Conservation (phyloP, 2,329 filamentous ascomycete genomes). For the Curvularia lunata region DNA sequence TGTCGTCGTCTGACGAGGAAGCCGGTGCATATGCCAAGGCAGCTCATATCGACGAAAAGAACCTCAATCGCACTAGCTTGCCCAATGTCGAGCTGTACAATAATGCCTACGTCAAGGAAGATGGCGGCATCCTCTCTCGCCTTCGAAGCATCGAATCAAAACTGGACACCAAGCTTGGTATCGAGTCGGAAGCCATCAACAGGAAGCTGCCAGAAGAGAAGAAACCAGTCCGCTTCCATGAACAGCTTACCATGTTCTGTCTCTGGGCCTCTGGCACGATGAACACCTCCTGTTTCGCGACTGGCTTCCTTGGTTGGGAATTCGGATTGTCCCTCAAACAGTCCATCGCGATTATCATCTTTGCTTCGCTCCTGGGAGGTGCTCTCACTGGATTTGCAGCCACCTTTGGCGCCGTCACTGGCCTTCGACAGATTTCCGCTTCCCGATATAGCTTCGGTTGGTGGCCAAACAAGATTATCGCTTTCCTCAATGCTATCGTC, state of each 20-base stretch:
- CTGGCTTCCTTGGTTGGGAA: constrained; percentile 55
- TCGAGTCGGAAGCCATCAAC: constrained; percentile 34
- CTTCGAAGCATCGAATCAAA: neutral
- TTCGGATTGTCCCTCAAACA: constrained; percentile 57
- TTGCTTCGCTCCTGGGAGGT: constrained; percentile 52
- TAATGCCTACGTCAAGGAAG: neutral
- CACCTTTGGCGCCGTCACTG: constrained; percentile 52
- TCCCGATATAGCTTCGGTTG: constrained; percentile 58
- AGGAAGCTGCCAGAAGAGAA: constrained; percentile 38
- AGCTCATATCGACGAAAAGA: neutral
- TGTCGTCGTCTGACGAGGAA: neutral
- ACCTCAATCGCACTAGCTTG: neutral
- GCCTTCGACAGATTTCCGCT: constrained; percentile 54
- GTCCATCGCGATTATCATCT: constrained; percentile 50
- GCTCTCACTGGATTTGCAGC: constrained; percentile 51
- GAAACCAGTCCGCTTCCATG: constrained; percentile 32
- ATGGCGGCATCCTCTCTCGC: neutral
- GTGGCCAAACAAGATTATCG: constrained; percentile 58
- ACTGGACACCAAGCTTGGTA: constrained; percentile 30
- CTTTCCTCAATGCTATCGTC: constrained; percentile 56
- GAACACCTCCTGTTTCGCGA: constrained; percentile 51
- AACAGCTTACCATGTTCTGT: constrained; percentile 48
- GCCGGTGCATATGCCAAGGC: neutral
- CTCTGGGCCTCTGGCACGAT: constrained; percentile 54
- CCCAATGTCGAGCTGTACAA: neutral